Evolutionary conservation across 345 rosid species (phyloP), one percentile per base, ranked within the genome.

Genomic region (Salix caprea): DNA sequence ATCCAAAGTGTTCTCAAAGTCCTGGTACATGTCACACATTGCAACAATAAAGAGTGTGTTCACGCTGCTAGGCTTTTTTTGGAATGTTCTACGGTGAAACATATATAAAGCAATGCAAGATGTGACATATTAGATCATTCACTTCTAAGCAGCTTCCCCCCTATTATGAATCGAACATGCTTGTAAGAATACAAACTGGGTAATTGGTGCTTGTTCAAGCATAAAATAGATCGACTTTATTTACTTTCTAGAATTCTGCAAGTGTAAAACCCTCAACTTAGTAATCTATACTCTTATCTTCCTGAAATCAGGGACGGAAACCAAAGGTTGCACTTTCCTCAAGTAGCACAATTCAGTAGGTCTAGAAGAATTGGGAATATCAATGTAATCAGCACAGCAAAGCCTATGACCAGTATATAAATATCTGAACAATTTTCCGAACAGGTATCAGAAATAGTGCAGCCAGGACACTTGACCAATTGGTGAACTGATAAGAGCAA

Each of bases 1-100:
- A 66, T 85, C 83, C 69, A 87, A 50, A 30, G 90, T 84, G 69
- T 80, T 86, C 85, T 82, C 86, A 74, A 85, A 58, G 37, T 75
- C 90, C 88, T 85, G 77, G 14, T 32, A 72, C 70, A 78, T 13
- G 71, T 34, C 65, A 60, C 3, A 66, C 74, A 67, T 48, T 24
- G 26, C n/a, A 18, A 65, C 2, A 10, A 14, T 42, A 56, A 40
- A 34, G 28, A 37, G 32, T 5, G 67, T 4, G 67, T 7, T 71
- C 32, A 54, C 2, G 18, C 42, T 15, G 50, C 2, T 32, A 3
- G 23, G 32, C 48, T 19, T 24, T 23, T 6, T 46, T 46, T 30
- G 52, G 52, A 46, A 46, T 46, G 52, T 11, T 46, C 50, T 44
- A 44, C 13, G 50, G 19, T 46, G 52, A 46, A 44, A 46, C 52